phyloP scores from a whole-genome alignment of 495 filamentous ascomycete species.

The Polyplosphaeria fusca region DNA sequence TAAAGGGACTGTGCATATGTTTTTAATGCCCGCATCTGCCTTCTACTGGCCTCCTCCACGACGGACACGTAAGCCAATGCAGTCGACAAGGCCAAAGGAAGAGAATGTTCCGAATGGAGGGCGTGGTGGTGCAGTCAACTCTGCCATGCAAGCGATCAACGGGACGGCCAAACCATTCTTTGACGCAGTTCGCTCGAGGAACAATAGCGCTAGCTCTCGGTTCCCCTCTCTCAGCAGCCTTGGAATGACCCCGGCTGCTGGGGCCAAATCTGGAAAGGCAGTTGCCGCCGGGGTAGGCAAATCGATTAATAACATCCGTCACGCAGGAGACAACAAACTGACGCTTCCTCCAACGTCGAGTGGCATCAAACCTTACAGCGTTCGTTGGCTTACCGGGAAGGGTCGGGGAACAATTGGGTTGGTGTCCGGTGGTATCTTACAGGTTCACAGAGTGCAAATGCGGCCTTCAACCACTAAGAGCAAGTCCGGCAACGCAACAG shows the following conservation, averaged over 20 bases:
- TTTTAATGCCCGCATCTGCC: conserved; percentile 77
- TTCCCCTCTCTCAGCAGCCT: conserved; percentile 49
- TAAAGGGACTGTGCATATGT: conserved; percentile 88
- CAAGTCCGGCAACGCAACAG: conserved; percentile 26
- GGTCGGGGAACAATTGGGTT: conserved; percentile 32
- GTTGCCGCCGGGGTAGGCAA: conserved; percentile 79
- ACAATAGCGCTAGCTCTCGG: conserved; percentile 42
- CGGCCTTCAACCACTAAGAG: conserved; percentile 28
- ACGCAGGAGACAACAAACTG: conserved; percentile 79
- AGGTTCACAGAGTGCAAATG: conserved; percentile 30
- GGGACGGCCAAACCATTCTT: conserved; percentile 28
- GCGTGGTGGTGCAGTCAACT: conserved; percentile 25
- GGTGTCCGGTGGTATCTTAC: conserved; percentile 33
- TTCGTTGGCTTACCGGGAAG: conserved; percentile 36
- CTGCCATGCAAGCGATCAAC: conserved; percentile 34
- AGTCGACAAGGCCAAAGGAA: conserved; percentile 23
- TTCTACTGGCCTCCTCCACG: conserved; percentile 88
- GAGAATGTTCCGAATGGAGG: conserved; percentile 20
- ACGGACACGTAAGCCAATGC: conserved; percentile 41
- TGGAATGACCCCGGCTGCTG: conserved; percentile 64
- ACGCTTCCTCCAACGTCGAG: conserved; percentile 50
- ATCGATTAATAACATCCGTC: conserved; percentile 74
- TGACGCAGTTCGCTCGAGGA: conserved; percentile 31
- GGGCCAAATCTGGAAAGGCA: conserved; percentile 67
- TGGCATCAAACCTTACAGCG: conserved; percentile 25